phyloP scores from a whole-genome alignment of 108 stramenopile species.

The Parmales sp. region DNA sequence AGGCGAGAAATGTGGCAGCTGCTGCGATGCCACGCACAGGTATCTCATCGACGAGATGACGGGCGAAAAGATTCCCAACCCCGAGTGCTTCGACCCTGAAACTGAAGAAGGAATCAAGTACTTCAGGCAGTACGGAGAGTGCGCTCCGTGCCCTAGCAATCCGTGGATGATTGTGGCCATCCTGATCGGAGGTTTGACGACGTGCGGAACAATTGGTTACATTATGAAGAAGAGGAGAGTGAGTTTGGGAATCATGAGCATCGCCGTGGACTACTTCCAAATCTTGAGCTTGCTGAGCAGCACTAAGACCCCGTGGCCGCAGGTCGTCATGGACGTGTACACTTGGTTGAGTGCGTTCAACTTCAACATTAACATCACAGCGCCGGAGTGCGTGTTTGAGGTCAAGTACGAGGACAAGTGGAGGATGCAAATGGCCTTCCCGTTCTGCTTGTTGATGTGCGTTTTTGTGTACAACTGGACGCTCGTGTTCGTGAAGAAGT shows the following conservation, averaged over 20 bases:
- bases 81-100: background rate
- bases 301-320: conserved; percentile 8
- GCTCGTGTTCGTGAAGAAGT: background rate
- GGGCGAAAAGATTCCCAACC: background rate
- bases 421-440: conserved; percentile 3
- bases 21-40: conserved; percentile 10
- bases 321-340: background rate
- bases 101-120: background rate
- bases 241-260: conserved; percentile 11
- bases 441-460: background rate
- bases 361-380: conserved; percentile 14
- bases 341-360: conserved; percentile 10
- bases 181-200: background rate
- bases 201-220: background rate
- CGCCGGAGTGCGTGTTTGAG: conserved; percentile 15
- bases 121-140: conserved; percentile 12
- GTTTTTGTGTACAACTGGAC: background rate
- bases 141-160: conserved; percentile 9
- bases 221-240: conserved; percentile 13
- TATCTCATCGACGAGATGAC: background rate
- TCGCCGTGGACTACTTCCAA: conserved; percentile 17
- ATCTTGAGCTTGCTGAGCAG: conserved; percentile 5
- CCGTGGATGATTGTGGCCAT: conserved; percentile 8
- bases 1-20: background rate
- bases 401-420: conserved; percentile 15